Evolutionary conservation across 352 stramenopile genomes (phyloP).

Genomic region (Globisporangium nodosum): DNA sequence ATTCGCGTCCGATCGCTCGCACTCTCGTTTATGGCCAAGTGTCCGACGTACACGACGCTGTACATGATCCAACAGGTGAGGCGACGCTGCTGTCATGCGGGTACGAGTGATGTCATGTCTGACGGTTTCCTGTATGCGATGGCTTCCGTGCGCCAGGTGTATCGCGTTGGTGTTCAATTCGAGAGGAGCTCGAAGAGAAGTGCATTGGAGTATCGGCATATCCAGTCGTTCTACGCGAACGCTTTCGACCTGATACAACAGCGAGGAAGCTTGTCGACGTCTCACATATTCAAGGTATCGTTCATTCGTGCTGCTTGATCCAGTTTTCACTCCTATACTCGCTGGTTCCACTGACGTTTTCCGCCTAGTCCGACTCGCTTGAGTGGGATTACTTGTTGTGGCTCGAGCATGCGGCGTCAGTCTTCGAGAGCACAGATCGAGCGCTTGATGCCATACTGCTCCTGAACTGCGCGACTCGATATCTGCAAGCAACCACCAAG

Average conservation of each 20-base stretch:
- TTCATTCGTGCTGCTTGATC: background rate
- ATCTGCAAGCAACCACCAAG: conserved; percentile 18
- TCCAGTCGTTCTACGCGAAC: conserved; percentile 39
- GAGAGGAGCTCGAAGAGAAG: conserved; percentile 37
- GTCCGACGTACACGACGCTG: conserved; percentile 45
- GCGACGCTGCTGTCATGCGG: background rate
- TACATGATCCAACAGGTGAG: conserved; percentile 66
- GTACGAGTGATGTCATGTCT: background rate
- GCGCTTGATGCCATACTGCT: conserved; percentile 30
- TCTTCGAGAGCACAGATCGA: conserved; percentile 31
- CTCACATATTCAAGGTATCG: conserved; percentile 7
- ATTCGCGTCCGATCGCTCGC: conserved; percentile 41
- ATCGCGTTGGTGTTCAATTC: conserved; percentile 58
- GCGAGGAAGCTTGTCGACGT: background rate
- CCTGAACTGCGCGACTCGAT: conserved; percentile 29
- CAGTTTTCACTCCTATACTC: background rate
- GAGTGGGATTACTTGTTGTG: conserved; percentile 53
- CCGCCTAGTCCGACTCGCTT: conserved; percentile 28
- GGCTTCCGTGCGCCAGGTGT: conserved; percentile 22
- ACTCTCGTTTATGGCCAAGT: conserved; percentile 61
- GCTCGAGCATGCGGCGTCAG: conserved; percentile 52
- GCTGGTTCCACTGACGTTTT: background rate
- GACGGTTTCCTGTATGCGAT: background rate
- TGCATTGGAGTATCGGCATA: conserved; percentile 16
- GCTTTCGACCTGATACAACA: conserved; percentile 9